Evolutionary conservation across 2,329 filamentous ascomycete species (phyloP).

Genomic region (Epichloe baconii): DNA sequence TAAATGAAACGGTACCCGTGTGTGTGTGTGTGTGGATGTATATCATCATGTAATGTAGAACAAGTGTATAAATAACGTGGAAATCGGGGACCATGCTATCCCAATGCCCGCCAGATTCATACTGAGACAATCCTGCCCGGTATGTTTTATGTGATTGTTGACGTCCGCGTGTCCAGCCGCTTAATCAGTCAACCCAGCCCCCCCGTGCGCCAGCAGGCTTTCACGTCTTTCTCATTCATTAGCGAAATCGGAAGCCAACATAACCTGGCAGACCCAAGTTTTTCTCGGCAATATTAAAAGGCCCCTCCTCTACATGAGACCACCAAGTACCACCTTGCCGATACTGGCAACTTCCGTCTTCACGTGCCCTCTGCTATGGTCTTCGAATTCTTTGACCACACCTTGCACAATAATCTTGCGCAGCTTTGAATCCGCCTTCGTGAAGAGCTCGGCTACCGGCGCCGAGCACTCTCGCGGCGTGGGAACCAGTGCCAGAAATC

Average conservation of each 20-base stretch:
- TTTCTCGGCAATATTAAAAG: too few relatives aligned
- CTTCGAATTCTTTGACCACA: slow-evolving; percentile 86
- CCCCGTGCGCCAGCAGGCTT: too few relatives aligned
- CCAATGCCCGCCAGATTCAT: background rate
- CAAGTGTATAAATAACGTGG: background rate
- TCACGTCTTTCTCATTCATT: too few relatives aligned
- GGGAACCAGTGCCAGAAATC: slow-evolving; percentile 62
- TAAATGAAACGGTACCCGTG: background rate
- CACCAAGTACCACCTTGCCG: slow-evolving; percentile 78
- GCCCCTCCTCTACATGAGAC: slow-evolving; percentile 50
- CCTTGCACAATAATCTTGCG: slow-evolving; percentile 81
- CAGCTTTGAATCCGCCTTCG: slow-evolving; percentile 75
- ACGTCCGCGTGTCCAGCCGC: background rate
- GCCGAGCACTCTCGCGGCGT: slow-evolving; percentile 59
- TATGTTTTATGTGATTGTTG: background rate
- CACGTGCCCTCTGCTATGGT: slow-evolving; percentile 60
- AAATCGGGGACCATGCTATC: background rate
- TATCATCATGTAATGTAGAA: background rate
- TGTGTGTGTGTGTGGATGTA: background rate
- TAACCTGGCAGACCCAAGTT: too few relatives aligned
- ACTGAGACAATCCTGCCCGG: background rate
- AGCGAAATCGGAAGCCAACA: too few relatives aligned
- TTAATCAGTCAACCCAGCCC: background rate
- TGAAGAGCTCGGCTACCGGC: slow-evolving; percentile 68
- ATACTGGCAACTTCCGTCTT: slow-evolving; percentile 76